Percentiles rank a stretch among this genome's conserved stretches.
These are phyloP conservation scores for Sporothrix euskadiensis DNA, from an alignment of 2,329 filamentous ascomycete species.

Conservation along the genomic window DNA sequence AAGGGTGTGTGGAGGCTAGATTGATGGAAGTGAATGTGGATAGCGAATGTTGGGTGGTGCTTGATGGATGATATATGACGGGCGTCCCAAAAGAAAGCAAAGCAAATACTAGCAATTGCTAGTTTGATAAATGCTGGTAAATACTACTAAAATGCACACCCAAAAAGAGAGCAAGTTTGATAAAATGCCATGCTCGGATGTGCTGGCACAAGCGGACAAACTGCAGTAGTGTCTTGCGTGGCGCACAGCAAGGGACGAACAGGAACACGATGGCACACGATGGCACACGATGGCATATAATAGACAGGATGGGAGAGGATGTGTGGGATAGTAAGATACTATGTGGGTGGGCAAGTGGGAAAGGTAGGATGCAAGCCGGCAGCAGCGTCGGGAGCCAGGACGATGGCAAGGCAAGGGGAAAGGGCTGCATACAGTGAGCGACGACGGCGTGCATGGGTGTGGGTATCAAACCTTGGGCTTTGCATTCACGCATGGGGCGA, in stretches of 20 bases:
- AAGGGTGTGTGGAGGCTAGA: neutral
- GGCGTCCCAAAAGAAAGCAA: neutral
- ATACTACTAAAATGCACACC: neutral
- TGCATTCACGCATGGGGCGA: neutral
- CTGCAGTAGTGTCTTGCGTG: neutral
- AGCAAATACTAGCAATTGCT: neutral
- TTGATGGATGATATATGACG: neutral
- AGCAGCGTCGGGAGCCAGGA: neutral
- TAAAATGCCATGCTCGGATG: constrained; percentile 1
- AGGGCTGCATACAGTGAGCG: neutral
- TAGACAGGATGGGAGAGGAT: neutral
- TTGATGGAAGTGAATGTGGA: neutral
- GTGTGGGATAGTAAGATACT: no score
- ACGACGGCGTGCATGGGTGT: neutral
- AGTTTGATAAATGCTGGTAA: neutral
- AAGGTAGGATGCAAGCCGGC: neutral
- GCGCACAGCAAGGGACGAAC: constrained; percentile 5
- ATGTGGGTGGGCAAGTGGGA: no score
- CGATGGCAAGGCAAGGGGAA: constrained; percentile 7
- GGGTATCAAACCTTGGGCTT: neutral
- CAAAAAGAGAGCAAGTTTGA: constrained; percentile 12
- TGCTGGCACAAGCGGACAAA: neutral
- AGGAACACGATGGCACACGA: neutral
- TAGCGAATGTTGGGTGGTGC: neutral
- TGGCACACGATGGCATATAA: neutral